These are phyloP conservation scores for Paramyrothecium sp. DNA, from an alignment of 2,329 filamentous ascomycete species.

Conservation along the genomic window DNA sequence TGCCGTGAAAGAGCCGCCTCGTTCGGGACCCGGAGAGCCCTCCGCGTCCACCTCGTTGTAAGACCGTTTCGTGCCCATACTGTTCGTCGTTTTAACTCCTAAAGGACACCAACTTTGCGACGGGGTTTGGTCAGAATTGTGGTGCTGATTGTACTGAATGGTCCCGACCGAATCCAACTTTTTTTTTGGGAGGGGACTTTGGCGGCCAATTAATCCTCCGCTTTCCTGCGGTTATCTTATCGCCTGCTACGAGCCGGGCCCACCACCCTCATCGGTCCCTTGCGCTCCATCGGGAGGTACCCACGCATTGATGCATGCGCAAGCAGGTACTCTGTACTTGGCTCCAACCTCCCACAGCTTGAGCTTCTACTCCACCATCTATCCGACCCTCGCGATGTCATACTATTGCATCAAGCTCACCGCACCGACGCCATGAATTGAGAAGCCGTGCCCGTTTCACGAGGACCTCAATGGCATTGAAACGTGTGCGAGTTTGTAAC, in stretches of 20 bases:
- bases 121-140: no score
- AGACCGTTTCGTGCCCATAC: constrained; percentile 30
- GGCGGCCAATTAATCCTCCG: constrained; percentile 10
- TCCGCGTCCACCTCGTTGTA: constrained; percentile 22
- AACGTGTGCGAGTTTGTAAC: neutral
- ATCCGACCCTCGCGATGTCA: neutral
- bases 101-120: neutral
- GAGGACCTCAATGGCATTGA: neutral
- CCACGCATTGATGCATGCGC: no score
- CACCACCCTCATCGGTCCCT: no score
- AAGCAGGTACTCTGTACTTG: no score
- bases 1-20: neutral
- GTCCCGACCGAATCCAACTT: constrained; percentile 12
- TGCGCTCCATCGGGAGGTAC: no score
- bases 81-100: neutral
- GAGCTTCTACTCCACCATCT: neutral
- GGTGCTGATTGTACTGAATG: neutral
- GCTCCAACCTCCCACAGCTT: neutral
- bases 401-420: neutral
- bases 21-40: neutral
- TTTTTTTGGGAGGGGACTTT: constrained; percentile 12
- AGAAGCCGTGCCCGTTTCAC: neutral
- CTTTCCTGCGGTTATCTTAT: constrained; percentile 20
- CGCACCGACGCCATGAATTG: neutral
- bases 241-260: neutral